A percentile compares a stretch with the other conserved stretches of the same genome.
Conservation (phyloP, 2,329 filamentous ascomycete genomes). For the Intubia oerlemansii region DNA sequence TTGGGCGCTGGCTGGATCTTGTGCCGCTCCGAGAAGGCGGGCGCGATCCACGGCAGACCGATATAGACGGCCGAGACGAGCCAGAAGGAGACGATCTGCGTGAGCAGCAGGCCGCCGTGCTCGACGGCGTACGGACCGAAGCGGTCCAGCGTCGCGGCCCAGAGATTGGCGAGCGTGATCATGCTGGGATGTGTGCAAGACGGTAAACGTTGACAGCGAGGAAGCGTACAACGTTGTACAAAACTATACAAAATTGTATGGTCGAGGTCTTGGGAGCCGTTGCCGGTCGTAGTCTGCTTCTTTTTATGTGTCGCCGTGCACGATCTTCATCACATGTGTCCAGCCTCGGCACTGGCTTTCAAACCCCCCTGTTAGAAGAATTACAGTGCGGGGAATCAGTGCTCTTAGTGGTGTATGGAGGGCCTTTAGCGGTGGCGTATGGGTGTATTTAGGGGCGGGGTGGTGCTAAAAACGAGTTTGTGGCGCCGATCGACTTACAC, state of each 20-base stretch:
- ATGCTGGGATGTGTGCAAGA: neutral
- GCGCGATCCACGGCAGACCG: constrained; percentile 20
- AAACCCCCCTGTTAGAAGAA: too few species aligned
- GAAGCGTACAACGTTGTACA: too few species aligned
- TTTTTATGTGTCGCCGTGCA: neutral
- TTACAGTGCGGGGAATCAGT: too few species aligned
- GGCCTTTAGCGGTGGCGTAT: too few species aligned
- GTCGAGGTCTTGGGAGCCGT: neutral
- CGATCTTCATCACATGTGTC: neutral
- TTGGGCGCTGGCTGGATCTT: constrained; percentile 30
- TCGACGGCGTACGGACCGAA: constrained; percentile 15
- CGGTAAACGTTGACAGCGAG: neutral
- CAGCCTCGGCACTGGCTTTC: neutral
- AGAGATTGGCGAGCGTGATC: constrained; percentile 3
- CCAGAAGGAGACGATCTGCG: constrained; percentile 25
- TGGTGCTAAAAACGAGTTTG: neutral
- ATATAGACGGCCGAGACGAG: constrained; percentile 20
- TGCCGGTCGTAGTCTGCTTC: neutral
- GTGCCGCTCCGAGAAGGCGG: constrained; percentile 25
- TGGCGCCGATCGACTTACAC: neutral
- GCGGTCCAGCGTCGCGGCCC: constrained; percentile 8
- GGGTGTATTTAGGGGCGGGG: too few species aligned
- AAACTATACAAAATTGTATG: too few species aligned
- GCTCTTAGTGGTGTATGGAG: too few species aligned
- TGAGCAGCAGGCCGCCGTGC: constrained; percentile 16